Evolutionary conservation across 202 grass and related monocot genomes (phyloP).

Genomic region (Schoenoplectus triqueter): DNA sequence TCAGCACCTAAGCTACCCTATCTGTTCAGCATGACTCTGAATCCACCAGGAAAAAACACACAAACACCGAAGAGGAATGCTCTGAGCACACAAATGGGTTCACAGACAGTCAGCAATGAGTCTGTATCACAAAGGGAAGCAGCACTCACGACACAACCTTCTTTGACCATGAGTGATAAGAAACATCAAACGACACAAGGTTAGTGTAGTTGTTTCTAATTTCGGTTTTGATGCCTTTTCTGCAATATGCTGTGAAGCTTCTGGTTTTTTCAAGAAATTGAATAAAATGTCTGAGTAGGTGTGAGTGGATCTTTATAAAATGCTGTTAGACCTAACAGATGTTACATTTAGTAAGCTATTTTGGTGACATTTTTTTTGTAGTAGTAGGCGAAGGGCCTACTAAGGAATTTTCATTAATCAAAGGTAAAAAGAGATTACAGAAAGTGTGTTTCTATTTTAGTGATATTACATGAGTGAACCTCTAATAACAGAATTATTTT

Average conservation of each 20-base stretch:
- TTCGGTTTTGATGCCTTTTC: not conserved
- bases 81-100: constrained; percentile 44
- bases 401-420: too few relatives aligned
- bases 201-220: constrained; percentile 10
- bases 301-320: not conserved
- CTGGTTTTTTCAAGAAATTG: not conserved
- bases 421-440: too few relatives aligned
- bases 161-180: constrained; percentile 53
- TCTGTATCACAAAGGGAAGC: constrained; percentile 45
- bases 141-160: constrained; percentile 48
- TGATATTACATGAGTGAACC: not conserved
- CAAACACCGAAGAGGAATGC: constrained; percentile 56
- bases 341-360: constrained; percentile 4
- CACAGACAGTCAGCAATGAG: not conserved
- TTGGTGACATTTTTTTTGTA: not conserved
- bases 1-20: constrained; percentile 79
- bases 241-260: constrained; percentile 16
- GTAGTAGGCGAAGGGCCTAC: too few relatives aligned
- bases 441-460: not conserved
- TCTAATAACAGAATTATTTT: not conserved
- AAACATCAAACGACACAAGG: constrained; percentile 50
- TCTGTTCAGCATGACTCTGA: constrained; percentile 85
- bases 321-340: not conserved
- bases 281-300: not conserved
- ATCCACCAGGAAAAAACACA: constrained; percentile 76